These are phyloP conservation scores for Phytophthora fragariaefolia DNA, from an alignment of 352 stramenopile genomes.

Conservation along the genomic window DNA sequence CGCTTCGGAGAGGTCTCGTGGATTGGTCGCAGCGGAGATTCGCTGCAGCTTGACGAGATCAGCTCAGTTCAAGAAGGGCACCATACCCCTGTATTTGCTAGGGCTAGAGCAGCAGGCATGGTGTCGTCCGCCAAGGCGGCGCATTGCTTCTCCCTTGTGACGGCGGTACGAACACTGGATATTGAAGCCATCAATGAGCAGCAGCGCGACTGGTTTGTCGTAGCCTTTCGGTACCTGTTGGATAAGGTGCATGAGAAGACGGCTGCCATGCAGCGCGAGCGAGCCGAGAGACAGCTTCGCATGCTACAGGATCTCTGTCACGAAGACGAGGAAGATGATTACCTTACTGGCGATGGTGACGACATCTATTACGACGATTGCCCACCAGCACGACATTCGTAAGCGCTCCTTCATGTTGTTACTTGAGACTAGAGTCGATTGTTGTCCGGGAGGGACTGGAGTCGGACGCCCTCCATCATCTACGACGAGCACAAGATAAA, in stretches of 20 bases:
- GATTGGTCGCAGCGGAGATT: slow-evolving; percentile 78
- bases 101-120: slow-evolving; percentile 44
- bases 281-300: slow-evolving; percentile 77
- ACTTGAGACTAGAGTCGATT: neutral
- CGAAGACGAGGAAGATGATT: slow-evolving; percentile 38
- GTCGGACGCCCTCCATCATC: neutral
- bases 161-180: slow-evolving; percentile 66
- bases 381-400: slow-evolving; percentile 22
- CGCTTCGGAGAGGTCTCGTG: slow-evolving; percentile 86
- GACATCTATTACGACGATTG: slow-evolving; percentile 43
- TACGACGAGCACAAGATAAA: slow-evolving; percentile 14
- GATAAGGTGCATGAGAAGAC: slow-evolving; percentile 89
- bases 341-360: slow-evolving; percentile 32
- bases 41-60: slow-evolving; percentile 82
- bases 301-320: slow-evolving; percentile 79
- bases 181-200: slow-evolving; percentile 77
- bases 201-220: slow-evolving; percentile 86
- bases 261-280: slow-evolving; percentile 73
- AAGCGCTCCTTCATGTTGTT: slow-evolving; percentile 6
- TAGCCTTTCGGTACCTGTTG: slow-evolving; percentile 86
- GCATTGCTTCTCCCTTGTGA: slow-evolving; percentile 81
- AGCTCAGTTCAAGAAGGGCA: slow-evolving; percentile 59
- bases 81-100: slow-evolving; percentile 69
- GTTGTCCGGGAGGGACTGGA: neutral
- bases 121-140: slow-evolving; percentile 35